Base-by-base conservation (phyloP, 306 rosid species). In the Gleditsia sinensis region DNA sequence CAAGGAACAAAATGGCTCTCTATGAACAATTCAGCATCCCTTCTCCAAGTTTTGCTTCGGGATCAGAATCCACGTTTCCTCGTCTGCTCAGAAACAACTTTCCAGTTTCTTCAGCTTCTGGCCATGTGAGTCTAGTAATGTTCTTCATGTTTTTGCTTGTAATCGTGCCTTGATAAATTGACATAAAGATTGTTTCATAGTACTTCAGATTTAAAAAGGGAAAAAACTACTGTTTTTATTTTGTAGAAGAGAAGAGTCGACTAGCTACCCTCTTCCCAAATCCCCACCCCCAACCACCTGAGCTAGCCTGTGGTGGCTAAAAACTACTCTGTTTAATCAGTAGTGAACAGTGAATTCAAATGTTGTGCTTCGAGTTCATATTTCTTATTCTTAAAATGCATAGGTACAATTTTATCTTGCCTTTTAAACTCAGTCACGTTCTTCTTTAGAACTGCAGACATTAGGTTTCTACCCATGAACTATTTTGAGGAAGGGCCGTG, bases 1-100 rank as follows among this genome's bases (percentile, higher is more conserved):
- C 93, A 75, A 89, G 96, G 83, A 89, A 88, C 80, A 92, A 92
- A 61, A 92, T 89, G 97, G 96, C 93, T 83, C 89, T 89, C 39
- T 84, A 84, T 78, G 91, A 87, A 76, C 88, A 84, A 76, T 79
- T 83, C 72, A 83, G 77, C 72, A 70, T 75, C 20, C 87, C 95
- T 79, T 81, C 89, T 73, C 93, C 81, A 71, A 78, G 50, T 68
- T 67, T 56, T 81, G 56, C 77, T 34, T 39, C 88, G 49, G 83
- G 84, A 79, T 81, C 87, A 76, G 59, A 88, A 65, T 78, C 96
- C 16, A 77, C 70, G 63, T 78, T 83, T 82, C 79, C 88, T 37
- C 69, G 61, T 25, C 81, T 75, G 0, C 67, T 80, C 71, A 79
- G 77, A 67, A 79, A 78, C 46, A 74, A 57, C 57, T 77, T 40